Evolutionary conservation across 2,329 filamentous ascomycete genomes (phyloP).

Genomic region (Botrytis aclada): DNA sequence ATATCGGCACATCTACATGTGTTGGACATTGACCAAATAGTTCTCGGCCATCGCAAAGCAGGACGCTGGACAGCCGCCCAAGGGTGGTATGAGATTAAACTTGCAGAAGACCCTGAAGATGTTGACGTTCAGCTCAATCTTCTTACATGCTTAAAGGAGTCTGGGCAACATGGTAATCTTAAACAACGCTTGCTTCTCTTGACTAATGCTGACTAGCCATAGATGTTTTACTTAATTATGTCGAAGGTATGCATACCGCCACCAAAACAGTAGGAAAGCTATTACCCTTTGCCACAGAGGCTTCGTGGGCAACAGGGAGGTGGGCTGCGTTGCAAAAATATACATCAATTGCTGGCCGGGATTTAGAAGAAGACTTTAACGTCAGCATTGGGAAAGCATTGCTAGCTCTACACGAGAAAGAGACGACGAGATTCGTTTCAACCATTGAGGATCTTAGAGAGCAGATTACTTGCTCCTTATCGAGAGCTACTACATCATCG

Average conservation of each 20-base stretch:
- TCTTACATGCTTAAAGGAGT: constrained; percentile 84
- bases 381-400: constrained; percentile 71
- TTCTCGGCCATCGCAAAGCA: constrained; percentile 87
- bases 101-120: constrained; percentile 76
- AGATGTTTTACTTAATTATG: constrained; percentile 84
- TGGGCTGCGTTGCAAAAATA: constrained; percentile 74
- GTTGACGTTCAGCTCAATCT: constrained; percentile 77
- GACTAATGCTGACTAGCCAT: constrained; percentile 19
- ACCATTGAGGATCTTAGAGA: constrained; percentile 65
- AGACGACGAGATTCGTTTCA: constrained; percentile 51
- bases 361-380: constrained; percentile 67
- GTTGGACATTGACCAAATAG: constrained; percentile 89
- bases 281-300: constrained; percentile 82
- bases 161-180: constrained; percentile 79
- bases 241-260: constrained; percentile 66
- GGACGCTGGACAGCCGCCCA: constrained; percentile 93
- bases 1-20: constrained; percentile 84
- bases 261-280: constrained; percentile 56
- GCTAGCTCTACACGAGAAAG: constrained; percentile 54
- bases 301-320: constrained; percentile 83
- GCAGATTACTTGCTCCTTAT: constrained; percentile 70
- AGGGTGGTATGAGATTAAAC: constrained; percentile 93
- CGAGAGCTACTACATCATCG: constrained; percentile 72
- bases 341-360: constrained; percentile 48
- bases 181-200: background rate